A percentile compares a stretch with the other conserved stretches of the same genome.
Conservation (phyloP, 2,329 filamentous ascomycete genomes). For the Ascosphaera acerosa region DNA sequence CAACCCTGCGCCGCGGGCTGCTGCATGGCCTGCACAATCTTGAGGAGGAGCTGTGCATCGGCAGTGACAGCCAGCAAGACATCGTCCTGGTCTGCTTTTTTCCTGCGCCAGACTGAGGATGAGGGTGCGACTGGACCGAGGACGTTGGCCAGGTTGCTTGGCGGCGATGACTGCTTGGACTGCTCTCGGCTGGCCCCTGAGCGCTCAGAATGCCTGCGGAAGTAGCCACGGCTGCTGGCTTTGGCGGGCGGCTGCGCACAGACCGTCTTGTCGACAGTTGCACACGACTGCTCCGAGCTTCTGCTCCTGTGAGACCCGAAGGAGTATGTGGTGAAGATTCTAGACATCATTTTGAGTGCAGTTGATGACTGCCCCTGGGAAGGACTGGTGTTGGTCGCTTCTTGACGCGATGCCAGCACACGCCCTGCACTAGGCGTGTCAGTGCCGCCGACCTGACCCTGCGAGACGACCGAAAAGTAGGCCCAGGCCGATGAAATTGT, state of each 20-base stretch:
- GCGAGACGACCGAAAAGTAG: too few relatives aligned
- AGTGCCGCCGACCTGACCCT: too few relatives aligned
- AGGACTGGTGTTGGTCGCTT: too few relatives aligned
- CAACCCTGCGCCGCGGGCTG: not conserved
- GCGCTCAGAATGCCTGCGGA: not conserved
- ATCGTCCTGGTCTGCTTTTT: not conserved
- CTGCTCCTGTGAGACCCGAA: not conserved
- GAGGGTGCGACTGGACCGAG: not conserved
- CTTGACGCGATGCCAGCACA: too few relatives aligned
- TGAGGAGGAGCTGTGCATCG: not conserved
- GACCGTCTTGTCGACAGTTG: too few relatives aligned
- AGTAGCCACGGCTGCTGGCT: too few relatives aligned
- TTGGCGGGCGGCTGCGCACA: too few relatives aligned
- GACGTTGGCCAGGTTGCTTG: not conserved
- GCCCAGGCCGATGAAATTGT: too few relatives aligned
- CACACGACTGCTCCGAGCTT: too few relatives aligned
- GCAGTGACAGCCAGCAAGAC: not conserved
- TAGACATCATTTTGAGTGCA: not conserved
- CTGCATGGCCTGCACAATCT: not conserved
- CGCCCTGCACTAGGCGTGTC: too few relatives aligned
- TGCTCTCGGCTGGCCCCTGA: not conserved
- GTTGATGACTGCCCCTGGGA: too few relatives aligned
- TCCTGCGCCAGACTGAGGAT: conserved; percentile 1
- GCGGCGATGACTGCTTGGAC: not conserved
- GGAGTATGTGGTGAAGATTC: not conserved